Base-by-base conservation (phyloP, 1,139 yeast species). In the Debaryomyces udenii region DNA sequence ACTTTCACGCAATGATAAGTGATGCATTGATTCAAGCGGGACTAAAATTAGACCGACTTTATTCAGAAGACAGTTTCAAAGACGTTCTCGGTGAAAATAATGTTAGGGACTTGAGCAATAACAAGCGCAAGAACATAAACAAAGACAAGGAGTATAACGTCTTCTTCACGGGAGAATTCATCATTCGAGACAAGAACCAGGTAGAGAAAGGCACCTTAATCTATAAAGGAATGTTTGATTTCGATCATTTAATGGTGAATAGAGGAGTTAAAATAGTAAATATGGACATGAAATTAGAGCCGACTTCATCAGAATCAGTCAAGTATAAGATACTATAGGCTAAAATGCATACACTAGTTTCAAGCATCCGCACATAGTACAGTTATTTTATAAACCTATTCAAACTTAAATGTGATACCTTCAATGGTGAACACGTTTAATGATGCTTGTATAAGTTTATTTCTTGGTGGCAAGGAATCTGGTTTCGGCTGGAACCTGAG, bases 191-290 rank as follows among this genome's bases (percentile, higher is more conserved):
- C 41, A 55, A 54, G 30, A 41, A 50, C 20, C 43, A 50, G 11
- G 31, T 40, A 3, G 49, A 49, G 17, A 32, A 37, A 7, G 70
- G 68, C 1, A 41, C 41, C 1, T 43, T 64, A 6, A 23, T 33
- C 4, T 68, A 65, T 47, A 39, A 43, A n/a, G 74, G 72, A 0
- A 41, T 47, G n/a, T 50, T 68, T 27, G 74, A 68, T 43, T 56
- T 60, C 36, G 61, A 62, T 45, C 74, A 68, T 42, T 43, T 62
- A 29, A 49, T 53, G 39, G 59, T 67, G 30, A 61, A 64, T 45
- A 46, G 64, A 27, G 74, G 74, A 1, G 57, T 66, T 14, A 62
- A 61, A 36, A 48, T 68, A 6, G 42, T 43, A 10, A 42, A 45
- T 7, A 43, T 59, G 38, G 53, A 52, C 29, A 43, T 57, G 27